Base-by-base conservation (phyloP, 2,329 filamentous ascomycete genomes). In the Gnomoniopsis sp. region DNA sequence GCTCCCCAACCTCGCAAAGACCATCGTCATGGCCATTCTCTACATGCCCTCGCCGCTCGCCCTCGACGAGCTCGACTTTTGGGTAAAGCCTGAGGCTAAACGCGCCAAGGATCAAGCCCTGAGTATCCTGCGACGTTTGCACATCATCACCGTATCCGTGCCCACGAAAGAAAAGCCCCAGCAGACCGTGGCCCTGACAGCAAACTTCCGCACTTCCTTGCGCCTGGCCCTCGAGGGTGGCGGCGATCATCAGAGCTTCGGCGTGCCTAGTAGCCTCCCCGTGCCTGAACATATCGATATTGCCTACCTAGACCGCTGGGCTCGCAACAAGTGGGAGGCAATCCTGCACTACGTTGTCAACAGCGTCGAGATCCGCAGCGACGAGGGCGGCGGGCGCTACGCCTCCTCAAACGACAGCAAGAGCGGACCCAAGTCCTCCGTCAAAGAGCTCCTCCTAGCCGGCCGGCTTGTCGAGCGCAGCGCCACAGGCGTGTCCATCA, bases 321-420 rank as follows among this genome's bases (percentile, higher is more conserved):
- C 95, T 6, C 85, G 90, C 56, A 85, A 84, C 66, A 93, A 96
- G 70, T 99, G 95, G 93, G 96, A 99, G 73, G 89, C 91, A 26
- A 96, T 99, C 30, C 75, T 99, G 50, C 95, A 97, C 72, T 99
- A 92, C 69, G 93, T 99, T 71, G 95, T 99, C 21, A 90, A 88
- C 59, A 88, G 85, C 61, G 88, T 89, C 10, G 53, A 56, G 36
- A n/a, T 56, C 3, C 21, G 36, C n/a, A 86, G 84, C 1, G 70
- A 73, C 26, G 81, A 83, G 62, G 71, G 77, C 17, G 74, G 78
- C 46, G 80, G 78, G 34, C 74, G 75, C 21, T 74, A 77, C 44
- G 43, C 33, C 15, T 6, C 19, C 34, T 41, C 38, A 17, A 75
- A 77, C 12, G 71, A 73, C 51, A 72, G 75, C 57, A 70, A 72